A percentile compares a stretch with the other conserved stretches of the same genome.
These are phyloP conservation scores for Domatiomyces globalis DNA, from an alignment of 2,329 filamentous ascomycete genomes.

Conservation along the genomic window DNA sequence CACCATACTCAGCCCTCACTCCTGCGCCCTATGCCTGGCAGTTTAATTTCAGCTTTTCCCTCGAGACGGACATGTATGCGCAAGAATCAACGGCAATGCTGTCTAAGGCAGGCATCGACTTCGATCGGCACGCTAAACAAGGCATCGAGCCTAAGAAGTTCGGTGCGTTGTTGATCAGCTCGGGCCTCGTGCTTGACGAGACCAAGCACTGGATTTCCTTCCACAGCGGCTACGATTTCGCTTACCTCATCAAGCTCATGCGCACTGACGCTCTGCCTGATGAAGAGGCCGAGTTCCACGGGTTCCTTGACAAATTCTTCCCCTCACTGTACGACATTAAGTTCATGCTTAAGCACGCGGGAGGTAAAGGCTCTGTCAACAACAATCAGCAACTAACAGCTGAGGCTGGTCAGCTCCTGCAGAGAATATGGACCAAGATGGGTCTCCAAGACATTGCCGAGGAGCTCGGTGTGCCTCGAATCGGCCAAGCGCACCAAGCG, in stretches of 20 bases:
- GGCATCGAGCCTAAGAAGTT: constrained; percentile 87
- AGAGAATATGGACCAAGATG: constrained; percentile 77
- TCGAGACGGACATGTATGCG: constrained; percentile 95
- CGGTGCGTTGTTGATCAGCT: constrained; percentile 77
- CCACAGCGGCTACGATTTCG: constrained; percentile 96
- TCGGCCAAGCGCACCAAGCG: constrained; percentile 79
- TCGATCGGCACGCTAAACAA: constrained; percentile 65
- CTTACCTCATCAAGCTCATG: constrained; percentile 89
- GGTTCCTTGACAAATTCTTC: constrained; percentile 82
- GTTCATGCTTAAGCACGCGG: constrained; percentile 84
- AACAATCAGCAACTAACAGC: constrained; percentile 51
- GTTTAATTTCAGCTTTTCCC: constrained; percentile 95
- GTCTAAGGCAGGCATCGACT: constrained; percentile 84
- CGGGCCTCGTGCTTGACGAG: constrained; percentile 74
- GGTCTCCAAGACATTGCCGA: constrained; percentile 89
- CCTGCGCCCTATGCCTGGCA: constrained; percentile 86
- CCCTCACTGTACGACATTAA: constrained; percentile 92
- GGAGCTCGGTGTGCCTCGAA: constrained; percentile 74
- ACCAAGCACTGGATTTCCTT: constrained; percentile 95
- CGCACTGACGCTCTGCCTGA: constrained; percentile 61
- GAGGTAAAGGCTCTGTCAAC: constrained; percentile 52
- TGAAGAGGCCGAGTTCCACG: constrained; percentile 79
- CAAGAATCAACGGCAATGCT: constrained; percentile 87
- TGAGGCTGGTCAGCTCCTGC: constrained; percentile 57
- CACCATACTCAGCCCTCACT: constrained; percentile 23